Conservation (phyloP, 805 yeast species). For the Kuraishia floccosa region DNA sequence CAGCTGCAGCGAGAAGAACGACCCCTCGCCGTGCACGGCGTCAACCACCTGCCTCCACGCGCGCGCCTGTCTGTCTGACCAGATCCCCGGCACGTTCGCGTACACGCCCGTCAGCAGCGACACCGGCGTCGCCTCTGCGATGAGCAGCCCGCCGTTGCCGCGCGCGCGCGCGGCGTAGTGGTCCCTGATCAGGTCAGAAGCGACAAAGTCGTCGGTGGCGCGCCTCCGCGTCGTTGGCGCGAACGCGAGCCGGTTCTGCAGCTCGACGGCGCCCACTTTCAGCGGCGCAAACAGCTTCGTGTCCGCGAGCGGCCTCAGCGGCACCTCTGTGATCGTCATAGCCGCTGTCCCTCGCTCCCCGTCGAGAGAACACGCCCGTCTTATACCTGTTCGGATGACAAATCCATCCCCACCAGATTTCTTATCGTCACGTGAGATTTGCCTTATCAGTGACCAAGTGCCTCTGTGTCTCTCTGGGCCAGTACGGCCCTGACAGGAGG, state of each 20-base stretch:
- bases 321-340: no score
- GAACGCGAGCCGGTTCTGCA: conserved; percentile 23
- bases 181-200: conserved; percentile 15
- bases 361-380: no score
- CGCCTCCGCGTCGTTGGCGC: conserved; percentile 12
- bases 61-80: conserved; percentile 13
- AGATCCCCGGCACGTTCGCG: conserved; percentile 25
- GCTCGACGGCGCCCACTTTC: conserved; percentile 17
- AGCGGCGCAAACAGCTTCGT: conserved; percentile 25
- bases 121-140: conserved; percentile 18
- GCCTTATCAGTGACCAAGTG: no score
- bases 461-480: no score
- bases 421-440: no score
- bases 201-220: conserved; percentile 12
- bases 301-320: no score
- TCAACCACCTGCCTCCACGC: conserved; percentile 27
- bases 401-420: no score
- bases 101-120: conserved; percentile 13
- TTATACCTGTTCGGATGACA: no score
- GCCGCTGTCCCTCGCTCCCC: no score
- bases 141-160: conserved; percentile 15
- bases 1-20: conserved; percentile 25
- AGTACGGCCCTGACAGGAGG: no score
- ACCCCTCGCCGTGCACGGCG: conserved; percentile 27
- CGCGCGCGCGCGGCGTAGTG: conserved; percentile 18